These are phyloP conservation scores for Candida glucosophila DNA, from an alignment of 1,139 yeast genomes.

Conservation along the genomic window DNA sequence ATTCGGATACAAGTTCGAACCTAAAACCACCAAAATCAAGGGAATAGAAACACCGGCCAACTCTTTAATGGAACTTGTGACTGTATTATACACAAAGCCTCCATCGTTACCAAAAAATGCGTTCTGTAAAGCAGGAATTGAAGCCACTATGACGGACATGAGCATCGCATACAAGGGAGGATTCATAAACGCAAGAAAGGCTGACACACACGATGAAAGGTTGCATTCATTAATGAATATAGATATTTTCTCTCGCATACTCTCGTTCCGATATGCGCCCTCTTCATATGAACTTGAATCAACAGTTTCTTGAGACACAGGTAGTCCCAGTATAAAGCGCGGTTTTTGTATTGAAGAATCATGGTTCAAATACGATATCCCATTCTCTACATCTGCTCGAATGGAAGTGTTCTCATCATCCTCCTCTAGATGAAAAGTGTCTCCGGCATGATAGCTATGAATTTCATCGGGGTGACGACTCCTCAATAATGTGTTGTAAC, in stretches of 20 bases:
- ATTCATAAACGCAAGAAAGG: constrained; percentile 58
- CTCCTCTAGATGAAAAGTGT: constrained; percentile 1
- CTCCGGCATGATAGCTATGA: constrained; percentile 16
- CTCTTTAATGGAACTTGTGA: constrained; percentile 68
- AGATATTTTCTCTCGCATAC: constrained; percentile 1
- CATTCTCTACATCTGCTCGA: no score
- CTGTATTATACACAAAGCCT: constrained; percentile 62
- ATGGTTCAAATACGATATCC: no score
- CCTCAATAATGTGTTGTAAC: constrained; percentile 65
- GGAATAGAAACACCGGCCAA: constrained; percentile 89
- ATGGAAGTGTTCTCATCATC: no score
- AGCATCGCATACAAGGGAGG: constrained; percentile 95
- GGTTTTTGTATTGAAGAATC: no score
- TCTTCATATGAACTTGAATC: neutral
- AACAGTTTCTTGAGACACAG: neutral
- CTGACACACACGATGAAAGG: constrained; percentile 9
- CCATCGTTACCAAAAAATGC: constrained; percentile 47
- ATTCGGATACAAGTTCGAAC: constrained; percentile 67
- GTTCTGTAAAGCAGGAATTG: constrained; percentile 60
- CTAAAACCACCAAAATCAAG: constrained; percentile 61
- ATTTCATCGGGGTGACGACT: constrained; percentile 39
- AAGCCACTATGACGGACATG: constrained; percentile 73
- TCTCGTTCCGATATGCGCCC: neutral
- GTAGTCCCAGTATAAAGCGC: no score
- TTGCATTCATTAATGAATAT: neutral